Conservation (phyloP, 495 filamentous ascomycete genomes). For the Penicillium arizonense region DNA sequence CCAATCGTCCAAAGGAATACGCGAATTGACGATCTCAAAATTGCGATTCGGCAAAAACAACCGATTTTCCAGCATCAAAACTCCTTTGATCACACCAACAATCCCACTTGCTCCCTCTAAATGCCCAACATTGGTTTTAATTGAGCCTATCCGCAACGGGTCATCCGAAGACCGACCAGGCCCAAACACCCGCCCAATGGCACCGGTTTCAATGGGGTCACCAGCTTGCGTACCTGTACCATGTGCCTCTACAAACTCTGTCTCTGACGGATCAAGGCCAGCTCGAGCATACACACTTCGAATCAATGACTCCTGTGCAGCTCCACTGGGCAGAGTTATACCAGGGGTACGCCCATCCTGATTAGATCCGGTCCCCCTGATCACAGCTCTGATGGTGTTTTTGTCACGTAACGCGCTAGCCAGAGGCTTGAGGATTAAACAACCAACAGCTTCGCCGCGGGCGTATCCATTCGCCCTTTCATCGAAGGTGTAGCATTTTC, state of each 20-base stretch:
- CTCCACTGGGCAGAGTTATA: slow-evolving; percentile 45
- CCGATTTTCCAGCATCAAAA: slow-evolving; percentile 30
- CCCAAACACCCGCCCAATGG: slow-evolving; percentile 35
- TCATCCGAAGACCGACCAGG: slow-evolving; percentile 1
- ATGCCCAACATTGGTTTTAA: slow-evolving; percentile 44
- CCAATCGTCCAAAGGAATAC: slow-evolving; percentile 27
- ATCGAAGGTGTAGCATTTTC: slow-evolving; percentile 36
- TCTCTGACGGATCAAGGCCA: slow-evolving; percentile 30
- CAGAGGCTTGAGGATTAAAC: slow-evolving; percentile 37
- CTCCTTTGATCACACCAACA: slow-evolving; percentile 33
- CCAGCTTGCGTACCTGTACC: slow-evolving; percentile 59
- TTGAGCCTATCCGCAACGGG: slow-evolving; percentile 24
- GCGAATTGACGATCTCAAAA: slow-evolving; percentile 25
- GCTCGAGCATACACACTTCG: slow-evolving; percentile 47
- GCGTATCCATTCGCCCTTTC: slow-evolving; percentile 34
- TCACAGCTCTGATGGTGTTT: slow-evolving; percentile 42
- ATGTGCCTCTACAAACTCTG: slow-evolving; percentile 30
- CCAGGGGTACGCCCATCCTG: slow-evolving; percentile 40
- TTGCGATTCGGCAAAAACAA: slow-evolving; percentile 30
- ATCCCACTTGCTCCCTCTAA: slow-evolving; percentile 33
- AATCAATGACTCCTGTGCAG: slow-evolving; percentile 59
- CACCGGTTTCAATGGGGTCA: slow-evolving; percentile 60
- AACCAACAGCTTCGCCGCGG: slow-evolving; percentile 30
- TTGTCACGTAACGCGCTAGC: slow-evolving; percentile 31
- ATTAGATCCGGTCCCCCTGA: slow-evolving; percentile 40